A percentile compares a stretch with the other conserved stretches of the same genome.
Conservation (phyloP, 768 basidiomycete species). For the Mycena galopus region DNA sequence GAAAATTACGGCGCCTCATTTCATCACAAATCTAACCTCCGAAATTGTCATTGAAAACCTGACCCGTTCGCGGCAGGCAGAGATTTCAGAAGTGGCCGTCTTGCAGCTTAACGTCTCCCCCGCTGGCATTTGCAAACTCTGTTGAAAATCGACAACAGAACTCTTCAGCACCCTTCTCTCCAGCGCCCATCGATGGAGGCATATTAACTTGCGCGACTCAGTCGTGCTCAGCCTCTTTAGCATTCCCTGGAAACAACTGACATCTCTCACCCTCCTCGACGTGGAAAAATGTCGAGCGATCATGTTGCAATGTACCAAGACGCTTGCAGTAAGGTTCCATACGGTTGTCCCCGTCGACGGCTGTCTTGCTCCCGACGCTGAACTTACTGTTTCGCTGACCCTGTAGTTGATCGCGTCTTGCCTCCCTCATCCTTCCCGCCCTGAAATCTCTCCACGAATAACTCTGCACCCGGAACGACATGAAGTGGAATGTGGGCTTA, state of each 20-base stretch:
- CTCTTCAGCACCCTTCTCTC: not conserved
- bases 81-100: no score
- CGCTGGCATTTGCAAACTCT: not conserved
- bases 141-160: not conserved
- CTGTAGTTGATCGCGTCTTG: not conserved
- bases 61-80: no score
- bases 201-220: not conserved
- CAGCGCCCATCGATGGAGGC: not conserved
- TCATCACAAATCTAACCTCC: not conserved
- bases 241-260: not conserved
- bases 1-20: no score
- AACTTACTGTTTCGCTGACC: not conserved
- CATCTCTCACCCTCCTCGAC: not conserved
- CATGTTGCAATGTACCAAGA: not conserved
- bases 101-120: no score
- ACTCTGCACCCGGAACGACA: not conserved
- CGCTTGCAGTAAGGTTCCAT: not conserved
- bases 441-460: not conserved
- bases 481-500: not conserved
- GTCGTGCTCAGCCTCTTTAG: not conserved
- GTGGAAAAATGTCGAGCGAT: not conserved
- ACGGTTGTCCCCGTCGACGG: not conserved
- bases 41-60: no score
- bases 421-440: not conserved
- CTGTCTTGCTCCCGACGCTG: not conserved